A percentile compares a stretch with the other conserved stretches of the same genome.
phyloP scores from a whole-genome alignment of 2,329 filamentous ascomycete genomes.

The Ceratocystis destructans region DNA sequence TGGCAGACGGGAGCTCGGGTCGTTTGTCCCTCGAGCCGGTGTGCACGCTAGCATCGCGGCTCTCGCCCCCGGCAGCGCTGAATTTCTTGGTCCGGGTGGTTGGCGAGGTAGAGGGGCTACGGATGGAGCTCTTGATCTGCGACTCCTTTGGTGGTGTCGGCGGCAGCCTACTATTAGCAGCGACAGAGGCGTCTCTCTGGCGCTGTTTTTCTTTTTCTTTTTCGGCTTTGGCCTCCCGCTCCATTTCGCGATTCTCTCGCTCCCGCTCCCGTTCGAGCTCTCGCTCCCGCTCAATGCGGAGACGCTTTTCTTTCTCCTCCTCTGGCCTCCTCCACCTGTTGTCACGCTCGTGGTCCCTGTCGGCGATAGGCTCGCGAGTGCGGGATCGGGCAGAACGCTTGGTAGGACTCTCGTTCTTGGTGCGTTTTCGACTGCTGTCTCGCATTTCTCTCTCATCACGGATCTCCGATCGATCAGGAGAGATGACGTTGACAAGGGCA shows the following conservation, averaged over 20 bases:
- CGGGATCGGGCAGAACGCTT: slow-evolving; percentile 8
- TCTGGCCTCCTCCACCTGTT: neutral
- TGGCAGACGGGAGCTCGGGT: neutral
- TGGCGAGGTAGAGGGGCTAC: neutral
- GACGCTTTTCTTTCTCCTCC: slow-evolving; percentile 2
- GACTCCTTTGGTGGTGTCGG: slow-evolving; percentile 9
- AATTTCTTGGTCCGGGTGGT: neutral
- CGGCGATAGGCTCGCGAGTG: neutral
- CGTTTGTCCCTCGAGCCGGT: neutral
- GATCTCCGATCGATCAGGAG: slow-evolving; percentile 7
- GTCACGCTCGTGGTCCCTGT: neutral
- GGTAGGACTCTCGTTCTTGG: neutral
- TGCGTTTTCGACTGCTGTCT: slow-evolving; percentile 4
- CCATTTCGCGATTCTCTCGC: neutral
- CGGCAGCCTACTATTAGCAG: neutral
- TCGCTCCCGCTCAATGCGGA: neutral
- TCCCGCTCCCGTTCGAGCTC: neutral
- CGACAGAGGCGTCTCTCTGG: neutral
- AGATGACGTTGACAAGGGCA: neutral
- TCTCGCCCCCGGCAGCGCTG: neutral
- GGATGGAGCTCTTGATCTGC: slow-evolving; percentile 1
- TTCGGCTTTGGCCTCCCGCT: neutral
- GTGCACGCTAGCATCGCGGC: neutral
- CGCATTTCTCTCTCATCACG: slow-evolving; percentile 1
- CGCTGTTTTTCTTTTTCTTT: neutral